Base-by-base conservation (phyloP, 1,139 yeast species). In the Saccharomyces hybrid region DNA sequence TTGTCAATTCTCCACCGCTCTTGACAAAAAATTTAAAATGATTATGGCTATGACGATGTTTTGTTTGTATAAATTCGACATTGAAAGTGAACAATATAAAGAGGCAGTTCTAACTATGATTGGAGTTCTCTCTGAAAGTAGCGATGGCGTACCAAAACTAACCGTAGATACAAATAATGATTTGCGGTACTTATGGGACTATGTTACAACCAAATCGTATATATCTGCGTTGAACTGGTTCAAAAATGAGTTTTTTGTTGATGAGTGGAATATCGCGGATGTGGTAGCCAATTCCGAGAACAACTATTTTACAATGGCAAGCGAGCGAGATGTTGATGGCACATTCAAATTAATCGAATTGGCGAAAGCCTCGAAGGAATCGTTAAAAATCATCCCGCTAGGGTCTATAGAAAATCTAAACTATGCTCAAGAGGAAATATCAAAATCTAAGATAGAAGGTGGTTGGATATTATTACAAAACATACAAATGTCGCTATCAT, bases 391-490 rank as follows among this genome's bases (percentile, higher is more conserved):
- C 1, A 77, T 88, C 34, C 82, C 97, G 0, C 77, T 90, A 80
- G 97, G 97, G 0, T 82, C 96, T 0, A 70, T 70, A 32, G 96
- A 89, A 68, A 86, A 89, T 14, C 69, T 76, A 5, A 77, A 73
- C 8, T 71, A 74, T 48, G 95, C 91, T 0, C 80, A 78, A 46
- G 71, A 73, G 50, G 81, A 81, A 20, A 69, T 90, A n/a, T 68
- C 70, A 2, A 67, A 64, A 9, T 80, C 81, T 0, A 65, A 77
- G 0, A 70, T 68, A 27, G 68, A 67, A 4, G 88, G 87, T 0
- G 63, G 70, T 2, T 89, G 96, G 96, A 68, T 90, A 0, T 63
- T 89, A 41, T 70, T 90, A 49, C 96, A 90, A 66, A 90, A 90
- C 63, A 76, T 87, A 13, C 96, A 90, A 60, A 78, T 86, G 76